phyloP scores from a whole-genome alignment of 768 basidiomycete genomes.

The Tylopilus vinaceipallidus region DNA sequence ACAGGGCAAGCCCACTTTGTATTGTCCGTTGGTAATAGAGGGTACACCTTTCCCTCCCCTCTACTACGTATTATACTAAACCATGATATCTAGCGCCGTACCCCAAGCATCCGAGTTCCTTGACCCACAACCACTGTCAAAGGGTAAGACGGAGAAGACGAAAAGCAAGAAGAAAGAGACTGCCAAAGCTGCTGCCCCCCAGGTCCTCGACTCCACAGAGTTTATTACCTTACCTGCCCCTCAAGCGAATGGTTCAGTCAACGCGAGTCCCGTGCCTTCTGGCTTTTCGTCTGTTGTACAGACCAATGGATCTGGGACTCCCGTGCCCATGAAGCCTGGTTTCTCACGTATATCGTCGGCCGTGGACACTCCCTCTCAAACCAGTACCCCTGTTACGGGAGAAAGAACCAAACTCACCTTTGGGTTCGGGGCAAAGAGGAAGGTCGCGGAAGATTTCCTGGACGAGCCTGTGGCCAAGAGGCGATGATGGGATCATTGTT shows the following conservation, averaged over 20 bases:
- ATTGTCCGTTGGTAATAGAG: conserved; percentile 88
- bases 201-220: conserved; percentile 48
- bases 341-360: conserved; percentile 75
- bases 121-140: conserved; percentile 75
- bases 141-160: conserved; percentile 79
- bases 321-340: conserved; percentile 60
- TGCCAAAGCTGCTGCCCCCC: conserved; percentile 46
- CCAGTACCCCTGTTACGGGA: conserved; percentile 54
- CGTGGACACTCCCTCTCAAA: conserved; percentile 30
- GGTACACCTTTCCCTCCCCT: conserved; percentile 45
- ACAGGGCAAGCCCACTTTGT: conserved; percentile 96
- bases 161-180: conserved; percentile 78
- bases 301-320: conserved; percentile 48
- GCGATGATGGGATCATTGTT: conserved; percentile 23
- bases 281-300: conserved; percentile 31
- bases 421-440: conserved; percentile 77
- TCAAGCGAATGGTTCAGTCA: conserved; percentile 38
- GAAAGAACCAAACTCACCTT: conserved; percentile 77
- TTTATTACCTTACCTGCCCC: conserved; percentile 76
- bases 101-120: conserved; percentile 83
- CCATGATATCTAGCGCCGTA: conserved; percentile 58
- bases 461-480: conserved; percentile 68
- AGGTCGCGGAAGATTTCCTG: conserved; percentile 67
- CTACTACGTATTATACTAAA: conserved; percentile 1
- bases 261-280: conserved; percentile 46